Base-by-base conservation (phyloP, 2,329 filamentous ascomycete species). In the Atkinsonella texensis region DNA sequence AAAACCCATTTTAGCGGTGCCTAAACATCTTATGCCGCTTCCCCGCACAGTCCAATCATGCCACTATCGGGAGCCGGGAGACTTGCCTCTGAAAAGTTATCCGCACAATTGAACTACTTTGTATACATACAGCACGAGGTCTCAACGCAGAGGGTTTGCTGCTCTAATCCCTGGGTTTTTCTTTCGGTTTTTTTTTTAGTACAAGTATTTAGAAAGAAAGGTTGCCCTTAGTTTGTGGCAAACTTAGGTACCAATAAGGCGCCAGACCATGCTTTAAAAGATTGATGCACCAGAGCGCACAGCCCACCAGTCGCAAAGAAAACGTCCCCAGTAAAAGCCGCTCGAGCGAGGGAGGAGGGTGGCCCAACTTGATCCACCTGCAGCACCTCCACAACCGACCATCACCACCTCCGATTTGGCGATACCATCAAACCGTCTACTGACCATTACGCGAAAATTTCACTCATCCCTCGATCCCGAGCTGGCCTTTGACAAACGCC, bases 141-240 rank as follows among this genome's bases (percentile, higher is more conserved):
- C 28, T 28, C 28, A 4, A 28, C 28, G 20, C 20, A 23, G 20
- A 28, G 28, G 28, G 28, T 7, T 28, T 28, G 4, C 7, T 28
- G 28, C 28, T 28, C 7, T 8, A 28, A 28, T 28, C 7, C 7
- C 7, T 8, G 7, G 7, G 28, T 28, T 28, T 8, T 28, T 28
- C 28, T 28, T 28, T 28, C 28, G 4, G 2, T 28, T 28, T 8
- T 28, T 28, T 28, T 28, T 7, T 28, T 7, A 8, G 5, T 28
- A 28, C 2, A 28, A 5, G 28, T 28, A 28, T 7, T 28, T 28
- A 8, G 28, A 28, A 28, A 8, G 28, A 28, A 8, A 28, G 28
- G 28, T 28, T 28, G 28, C 4, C 63, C 52, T 54, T 70, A 68
- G 68, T 28, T 48, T 15, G 46, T 28, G n/a, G 33, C 17, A 38